These are phyloP conservation scores for Penicillium sumatraense DNA, from an alignment of 2,329 filamentous ascomycete genomes.

Conservation along the genomic window DNA sequence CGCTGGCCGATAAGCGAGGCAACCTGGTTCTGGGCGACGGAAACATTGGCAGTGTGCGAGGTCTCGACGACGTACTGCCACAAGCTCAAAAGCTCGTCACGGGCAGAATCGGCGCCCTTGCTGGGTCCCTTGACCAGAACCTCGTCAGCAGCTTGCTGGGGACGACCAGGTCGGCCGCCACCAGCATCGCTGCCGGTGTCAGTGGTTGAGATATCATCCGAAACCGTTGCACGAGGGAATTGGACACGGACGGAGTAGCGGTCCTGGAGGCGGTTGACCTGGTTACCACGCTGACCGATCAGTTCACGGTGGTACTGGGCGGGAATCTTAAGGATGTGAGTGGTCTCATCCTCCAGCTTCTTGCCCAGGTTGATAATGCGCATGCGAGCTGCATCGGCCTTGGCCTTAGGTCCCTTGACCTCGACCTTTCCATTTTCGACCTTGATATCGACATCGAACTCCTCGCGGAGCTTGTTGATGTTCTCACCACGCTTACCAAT, in stretches of 20 bases:
- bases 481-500: constrained; percentile 71
- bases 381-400: constrained; percentile 82
- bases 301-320: constrained; percentile 93
- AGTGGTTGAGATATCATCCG: constrained; percentile 71
- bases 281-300: constrained; percentile 83
- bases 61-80: constrained; percentile 90
- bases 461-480: constrained; percentile 70
- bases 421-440: constrained; percentile 93
- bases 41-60: constrained; percentile 76
- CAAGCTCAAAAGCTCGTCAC: constrained; percentile 86
- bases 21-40: constrained; percentile 87
- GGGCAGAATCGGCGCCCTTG: constrained; percentile 88
- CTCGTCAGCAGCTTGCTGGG: constrained; percentile 81
- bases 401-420: constrained; percentile 92
- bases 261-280: constrained; percentile 89
- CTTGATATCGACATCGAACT: constrained; percentile 78
- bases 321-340: constrained; percentile 84
- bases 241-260: constrained; percentile 94
- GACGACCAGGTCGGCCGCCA: constrained; percentile 63
- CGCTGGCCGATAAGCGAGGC: constrained; percentile 92
- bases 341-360: constrained; percentile 88
- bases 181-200: constrained; percentile 71
- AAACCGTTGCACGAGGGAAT: constrained; percentile 72
- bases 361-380: constrained; percentile 80
- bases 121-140: constrained; percentile 89